Base-by-base conservation (phyloP, 1,284 basidiomycete genomes). In the Ganoderma resinaceum region DNA sequence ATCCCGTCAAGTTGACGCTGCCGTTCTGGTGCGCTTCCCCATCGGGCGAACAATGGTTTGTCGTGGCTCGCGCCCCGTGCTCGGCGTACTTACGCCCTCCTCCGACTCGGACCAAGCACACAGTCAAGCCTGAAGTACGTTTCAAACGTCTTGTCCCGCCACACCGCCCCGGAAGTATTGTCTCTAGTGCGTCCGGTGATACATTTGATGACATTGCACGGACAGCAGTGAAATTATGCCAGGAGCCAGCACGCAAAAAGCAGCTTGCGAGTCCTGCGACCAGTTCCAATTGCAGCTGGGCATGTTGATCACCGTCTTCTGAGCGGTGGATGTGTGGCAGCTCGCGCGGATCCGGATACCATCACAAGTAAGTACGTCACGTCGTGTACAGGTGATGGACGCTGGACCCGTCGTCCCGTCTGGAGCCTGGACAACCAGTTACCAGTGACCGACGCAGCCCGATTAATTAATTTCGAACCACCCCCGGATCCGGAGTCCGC, bases 11-110 rank as follows among this genome's bases (percentile, higher is more conserved):
- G 23, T 20, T 35, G 20, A 38, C 23, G 33, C 29, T 40, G 37
- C 14, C 12, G 20, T 16, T 16, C 23, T 3, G 14, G 23, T 23
- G 20, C 20, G 3, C 52, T 23, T 20, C 62, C 62, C 23, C 11
- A 63, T 53, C 23, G 9, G 52, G 31, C 35, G 62, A 35, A 63
- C 62, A 63, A 63, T 63, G n/a, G 62, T 63, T 35, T 62, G 40
- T 35, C 43, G 42, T 14, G 42, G 6, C 40, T n/a, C 43, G 7
- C 18, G 20, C 9, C 43, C 20, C 18, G 43, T n/a, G 2, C 23
- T 3, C 11, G 46, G 23, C 46, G 46, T 26, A 18, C 40, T 14
- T 42, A 42, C 18, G 40, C 16, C 40, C 46, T 14, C 23, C 23
- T 26, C 46, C 23, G 11, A 14, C 14, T 11, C n/a, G 2, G 29